Percentiles rank a stretch among this genome's conserved stretches.
These are phyloP conservation scores for Aspergillus cavernicola DNA, from an alignment of 495 filamentous ascomycete species.

Conservation along the genomic window DNA sequence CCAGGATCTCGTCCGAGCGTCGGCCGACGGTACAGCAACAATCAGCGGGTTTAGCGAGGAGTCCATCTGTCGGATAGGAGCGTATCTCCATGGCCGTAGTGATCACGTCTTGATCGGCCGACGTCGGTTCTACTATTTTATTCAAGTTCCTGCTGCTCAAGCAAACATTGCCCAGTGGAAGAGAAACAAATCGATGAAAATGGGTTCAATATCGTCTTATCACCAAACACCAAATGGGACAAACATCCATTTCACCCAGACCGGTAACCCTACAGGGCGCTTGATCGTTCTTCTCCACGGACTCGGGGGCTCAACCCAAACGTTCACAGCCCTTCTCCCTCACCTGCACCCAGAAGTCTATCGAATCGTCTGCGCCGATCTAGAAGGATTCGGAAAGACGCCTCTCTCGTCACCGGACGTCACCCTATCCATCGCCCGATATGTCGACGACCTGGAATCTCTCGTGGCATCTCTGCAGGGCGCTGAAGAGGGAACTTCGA, in stretches of 20 bases:
- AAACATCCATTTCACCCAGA: constrained; percentile 4
- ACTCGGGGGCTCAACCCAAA: constrained; percentile 4
- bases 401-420: background rate
- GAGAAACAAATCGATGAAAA: too few species aligned
- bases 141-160: too few species aligned
- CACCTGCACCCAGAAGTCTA: background rate
- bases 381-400: constrained; percentile 6
- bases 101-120: too few species aligned
- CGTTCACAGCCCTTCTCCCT: constrained; percentile 2
- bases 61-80: too few species aligned
- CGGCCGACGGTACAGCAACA: too few species aligned
- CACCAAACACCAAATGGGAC: constrained; percentile 2
- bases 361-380: constrained; percentile 1
- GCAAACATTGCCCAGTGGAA: too few species aligned
- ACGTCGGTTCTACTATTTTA: too few species aligned
- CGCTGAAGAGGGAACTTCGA: background rate
- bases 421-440: background rate
- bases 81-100: too few species aligned
- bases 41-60: too few species aligned
- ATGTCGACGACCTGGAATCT: constrained; percentile 10
- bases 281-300: constrained; percentile 4
- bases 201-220: background rate
- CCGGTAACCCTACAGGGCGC: background rate
- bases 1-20: too few species aligned
- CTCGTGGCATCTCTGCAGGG: constrained; percentile 7